phyloP scores from a whole-genome alignment of 768 basidiomycete species.

The Sporobolomyces phaffii region DNA sequence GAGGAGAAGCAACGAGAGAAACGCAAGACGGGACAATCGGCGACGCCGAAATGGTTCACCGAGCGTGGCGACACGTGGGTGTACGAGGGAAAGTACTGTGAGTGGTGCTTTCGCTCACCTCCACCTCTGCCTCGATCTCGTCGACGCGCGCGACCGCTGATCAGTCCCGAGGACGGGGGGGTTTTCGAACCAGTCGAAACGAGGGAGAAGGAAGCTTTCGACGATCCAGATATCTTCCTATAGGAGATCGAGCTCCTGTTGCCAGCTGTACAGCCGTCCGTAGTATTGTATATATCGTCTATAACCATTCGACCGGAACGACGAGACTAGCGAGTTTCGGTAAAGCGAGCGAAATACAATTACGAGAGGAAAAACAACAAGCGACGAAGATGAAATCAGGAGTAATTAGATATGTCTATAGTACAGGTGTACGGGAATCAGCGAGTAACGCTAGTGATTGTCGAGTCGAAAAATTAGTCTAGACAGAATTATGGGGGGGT shows the following conservation, averaged over 20 bases:
- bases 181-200: slow-evolving; percentile 31
- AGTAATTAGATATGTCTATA: not conserved
- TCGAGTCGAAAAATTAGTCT: too few relatives aligned
- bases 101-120: not conserved
- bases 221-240: slow-evolving; percentile 31
- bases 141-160: not conserved
- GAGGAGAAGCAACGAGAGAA: slow-evolving; percentile 64
- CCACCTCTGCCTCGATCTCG: too few relatives aligned
- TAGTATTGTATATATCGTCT: not conserved
- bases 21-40: slow-evolving; percentile 13
- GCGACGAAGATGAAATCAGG: not conserved
- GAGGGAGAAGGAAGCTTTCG: slow-evolving; percentile 25
- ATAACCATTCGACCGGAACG: not conserved
- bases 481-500: too few relatives aligned
- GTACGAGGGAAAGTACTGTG: slow-evolving; percentile 32
- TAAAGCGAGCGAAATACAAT: too few relatives aligned
- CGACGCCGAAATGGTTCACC: slow-evolving; percentile 20
- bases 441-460: too few relatives aligned
- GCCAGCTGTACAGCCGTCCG: too few relatives aligned
- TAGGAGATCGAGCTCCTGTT: not conserved
- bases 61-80: slow-evolving; percentile 21
- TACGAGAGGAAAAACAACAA: not conserved
- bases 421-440: too few relatives aligned
- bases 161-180: too few relatives aligned
- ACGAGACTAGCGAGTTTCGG: too few relatives aligned